Base-by-base conservation (phyloP, 2,329 filamentous ascomycete genomes). In the Thielaviopsis musarum region DNA sequence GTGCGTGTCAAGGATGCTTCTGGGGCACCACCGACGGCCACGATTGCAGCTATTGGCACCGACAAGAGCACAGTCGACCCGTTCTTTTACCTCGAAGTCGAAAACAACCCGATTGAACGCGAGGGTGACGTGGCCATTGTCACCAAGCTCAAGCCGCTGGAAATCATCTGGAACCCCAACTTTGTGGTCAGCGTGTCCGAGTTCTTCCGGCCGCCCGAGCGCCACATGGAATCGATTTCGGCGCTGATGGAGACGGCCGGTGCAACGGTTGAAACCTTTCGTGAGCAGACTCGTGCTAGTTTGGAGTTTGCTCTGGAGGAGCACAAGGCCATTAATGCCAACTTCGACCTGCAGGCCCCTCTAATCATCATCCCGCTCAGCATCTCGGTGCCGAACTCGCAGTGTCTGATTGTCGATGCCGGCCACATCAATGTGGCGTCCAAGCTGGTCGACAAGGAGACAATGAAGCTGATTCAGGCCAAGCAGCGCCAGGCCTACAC, bases 141-240 rank as follows among this genome's bases (percentile, higher is more conserved):
- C 2, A 85, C 91, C 66, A 96, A 95, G 70, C 74, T 98, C 65
- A 96, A 94, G 70, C 93, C 91, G 52, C 84, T 98, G 65, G 94
- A 98, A 69, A 87, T 99, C 59, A 89, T 98, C 24, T 98, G 95
- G 80, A 99, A 98, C 66, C 93, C 94, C 0, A 88, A 85, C 64
- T 94, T 97, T 65, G 78, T 97, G 0, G 83, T 95, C 5, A 91
- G 93, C 55, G 83, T 97, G 48, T 88, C 85, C 58, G 89, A 90
- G 65, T 99, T 98, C 74, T 98, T 99, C 75, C 86, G 91, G 63
- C 93, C 93, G 0, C 94, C 93, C 0, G 91, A 96, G 69, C 81
- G 91, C 56, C 94, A 98, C 69, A 96, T 98, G 91, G 93, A 98
- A 68, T 98, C 93, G 10, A 96, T 99, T 65, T 87, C 84, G 13